Evolutionary conservation across 2,329 filamentous ascomycete species (phyloP).

Genomic region (Colletotrichum lupini): DNA sequence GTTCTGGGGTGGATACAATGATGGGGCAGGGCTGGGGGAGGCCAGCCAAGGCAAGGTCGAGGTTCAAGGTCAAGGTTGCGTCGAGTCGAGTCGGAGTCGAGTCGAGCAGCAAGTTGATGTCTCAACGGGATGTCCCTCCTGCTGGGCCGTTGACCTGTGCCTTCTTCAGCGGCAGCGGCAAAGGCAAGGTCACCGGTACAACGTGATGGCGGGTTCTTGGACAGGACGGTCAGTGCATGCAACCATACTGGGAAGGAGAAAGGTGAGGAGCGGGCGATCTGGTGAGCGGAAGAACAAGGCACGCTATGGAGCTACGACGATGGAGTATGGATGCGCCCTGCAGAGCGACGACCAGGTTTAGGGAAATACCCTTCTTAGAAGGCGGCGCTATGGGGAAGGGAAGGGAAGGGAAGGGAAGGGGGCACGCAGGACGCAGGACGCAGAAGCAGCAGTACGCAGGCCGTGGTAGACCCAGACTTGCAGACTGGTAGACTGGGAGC

Average conservation of each 20-base stretch:
- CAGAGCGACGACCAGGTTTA: conserved; percentile 33
- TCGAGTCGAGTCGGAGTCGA: conserved; percentile 33
- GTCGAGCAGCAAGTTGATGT: conserved; percentile 9
- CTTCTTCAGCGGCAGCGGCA: conserved; percentile 45
- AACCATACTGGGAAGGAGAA: conserved; percentile 63
- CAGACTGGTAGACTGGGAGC: not conserved
- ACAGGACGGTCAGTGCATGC: conserved; percentile 50
- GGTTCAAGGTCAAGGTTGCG: conserved; percentile 34
- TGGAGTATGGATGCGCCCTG: conserved; percentile 37
- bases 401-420: conserved; percentile 27
- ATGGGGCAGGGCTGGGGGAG: conserved; percentile 41
- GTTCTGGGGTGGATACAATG: conserved; percentile 55
- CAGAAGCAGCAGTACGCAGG: not conserved
- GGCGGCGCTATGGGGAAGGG: conserved; percentile 35
- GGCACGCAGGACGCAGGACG: not conserved
- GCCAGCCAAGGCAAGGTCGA: conserved; percentile 39
- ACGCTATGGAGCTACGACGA: conserved; percentile 37
- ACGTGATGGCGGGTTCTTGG: conserved; percentile 27
- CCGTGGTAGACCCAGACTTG: not conserved
- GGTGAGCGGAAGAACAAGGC: conserved; percentile 40
- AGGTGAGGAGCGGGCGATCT: conserved; percentile 50
- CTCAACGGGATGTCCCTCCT: conserved; percentile 29
- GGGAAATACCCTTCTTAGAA: conserved; percentile 36
- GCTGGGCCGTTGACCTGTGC: conserved; percentile 46
- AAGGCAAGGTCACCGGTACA: conserved; percentile 31